Base-by-base conservation (phyloP, 2,329 filamentous ascomycete species). In the Fusarium irregulare region DNA sequence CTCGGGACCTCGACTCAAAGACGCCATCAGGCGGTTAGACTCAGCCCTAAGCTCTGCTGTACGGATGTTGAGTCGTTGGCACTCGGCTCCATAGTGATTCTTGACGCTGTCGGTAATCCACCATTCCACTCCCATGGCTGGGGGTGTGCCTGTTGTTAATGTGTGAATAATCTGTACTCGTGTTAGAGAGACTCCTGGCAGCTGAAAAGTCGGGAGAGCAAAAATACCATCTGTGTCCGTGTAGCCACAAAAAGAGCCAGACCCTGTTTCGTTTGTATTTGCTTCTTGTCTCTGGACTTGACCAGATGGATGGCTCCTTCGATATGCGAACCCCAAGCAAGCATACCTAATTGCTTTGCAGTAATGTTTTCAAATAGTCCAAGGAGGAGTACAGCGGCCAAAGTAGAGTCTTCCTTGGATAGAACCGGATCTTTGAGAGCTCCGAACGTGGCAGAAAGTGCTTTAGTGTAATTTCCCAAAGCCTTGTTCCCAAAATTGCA, bases 311-410 rank as follows among this genome's bases (percentile, higher is more conserved):
- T 85, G n/a, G 88, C 88, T 5, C 88, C 88, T 64, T 89, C 86
- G n/a, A 87, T 84, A 71, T 91, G 88, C 12, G 87, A 88, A 6
- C 87, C 87, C 88, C 88, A 91, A 3, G 87, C 87, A 58, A 85
- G 79, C 74, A 85, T 84, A 34, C 84, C 86, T 51, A 86, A 78
- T 55, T 86, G 83, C 61, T 84, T 85, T 14, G 86, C 84, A 1
- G 84, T 85, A 46, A 90, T 88, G 58, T 83, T 87, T 78, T 91
- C 89, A 64, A 88, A 91, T 23, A 90, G 79, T 0, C 88, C 86
- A 27, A 91, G 75, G 61, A 91, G 78, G 32, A 91, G 77, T 18
- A 91, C 87, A 1, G 88, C 83, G 4, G 86, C 88, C 14, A 91
- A 73, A 0, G 88, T 89, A 14, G 82, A 81, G 73, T 91, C 89